A percentile compares a stretch with the other conserved stretches of the same genome.
Evolutionary conservation across 2,329 filamentous ascomycete genomes (phyloP).

Genomic region (Zasmidium citrigriseum): DNA sequence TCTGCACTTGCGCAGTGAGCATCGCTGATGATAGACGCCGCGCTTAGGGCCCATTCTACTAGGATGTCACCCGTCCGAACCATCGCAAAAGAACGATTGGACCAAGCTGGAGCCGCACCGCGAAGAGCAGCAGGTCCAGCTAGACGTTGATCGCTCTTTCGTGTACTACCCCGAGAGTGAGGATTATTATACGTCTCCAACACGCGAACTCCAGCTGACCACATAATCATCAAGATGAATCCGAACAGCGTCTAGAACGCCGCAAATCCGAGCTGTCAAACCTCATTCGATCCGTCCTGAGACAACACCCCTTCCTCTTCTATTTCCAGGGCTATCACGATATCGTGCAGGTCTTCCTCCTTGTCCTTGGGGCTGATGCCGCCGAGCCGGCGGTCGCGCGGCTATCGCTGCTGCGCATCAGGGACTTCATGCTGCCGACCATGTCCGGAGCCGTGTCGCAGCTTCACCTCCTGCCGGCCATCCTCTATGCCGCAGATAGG

Average conservation of each 20-base stretch:
- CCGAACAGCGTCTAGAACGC: slow-evolving; percentile 65
- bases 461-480: slow-evolving; percentile 81
- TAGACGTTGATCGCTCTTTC: slow-evolving; percentile 96
- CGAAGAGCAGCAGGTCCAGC: slow-evolving; percentile 86
- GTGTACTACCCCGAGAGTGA: slow-evolving; percentile 88
- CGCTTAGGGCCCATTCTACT: slow-evolving; percentile 62
- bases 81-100: slow-evolving; percentile 49
- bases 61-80: slow-evolving; percentile 36
- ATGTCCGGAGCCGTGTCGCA: slow-evolving; percentile 80
- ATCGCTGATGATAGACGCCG: background rate
- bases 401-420: slow-evolving; percentile 86
- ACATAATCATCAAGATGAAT: slow-evolving; percentile 56
- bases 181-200: slow-evolving; percentile 24
- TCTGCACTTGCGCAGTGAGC: background rate
- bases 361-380: slow-evolving; percentile 70
- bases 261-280: slow-evolving; percentile 76
- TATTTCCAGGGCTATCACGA: slow-evolving; percentile 99
- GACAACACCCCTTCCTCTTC: slow-evolving; percentile 77
- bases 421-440: slow-evolving; percentile 95
- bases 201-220: slow-evolving; percentile 6
- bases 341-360: slow-evolving; percentile 91
- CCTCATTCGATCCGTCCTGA: slow-evolving; percentile 78
- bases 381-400: slow-evolving; percentile 69
- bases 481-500: slow-evolving; percentile 72
- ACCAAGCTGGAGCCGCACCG: slow-evolving; percentile 68